Base-by-base conservation (phyloP, 495 filamentous ascomycete species). In the Talaromyces borbonicus region DNA sequence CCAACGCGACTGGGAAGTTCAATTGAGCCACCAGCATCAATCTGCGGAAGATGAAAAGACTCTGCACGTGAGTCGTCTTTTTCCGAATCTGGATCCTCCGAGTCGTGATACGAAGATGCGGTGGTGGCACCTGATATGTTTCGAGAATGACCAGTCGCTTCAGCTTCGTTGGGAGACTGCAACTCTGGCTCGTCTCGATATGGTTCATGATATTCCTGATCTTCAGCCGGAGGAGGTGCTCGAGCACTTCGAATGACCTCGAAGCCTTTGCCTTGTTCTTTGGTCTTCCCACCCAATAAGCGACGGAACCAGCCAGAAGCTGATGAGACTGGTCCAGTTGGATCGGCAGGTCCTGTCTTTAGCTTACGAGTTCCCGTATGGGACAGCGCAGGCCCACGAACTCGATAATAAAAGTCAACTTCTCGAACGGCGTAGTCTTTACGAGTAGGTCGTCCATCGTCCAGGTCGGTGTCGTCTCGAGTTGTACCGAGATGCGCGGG, bases 311-410 rank as follows among this genome's bases (percentile, higher is more conserved):
- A 98, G 1, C 87, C 87, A 2, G 85, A 81, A 1, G 92, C 90
- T 7, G 84, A 86, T 4, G 85, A 81, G 9, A 92, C 84, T 2
- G 90, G 89, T 0, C 87, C 83, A 26, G 90, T 94, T 5, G 92
- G 92, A 65, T 98, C 93, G 14, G 90, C 89, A 1, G 92, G 92
- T 0, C 92, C 93, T 3, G 92, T 98, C 54, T 89, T 87, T 42
- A 95, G 68, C 56, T 85, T 88, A 27, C 92, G 74, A 24, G 84
- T 85, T 3, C 84, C 86, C 11, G 73, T 79, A 40, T 84, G 82
- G 0, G 86, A 89, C 5, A 97, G 71, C 8, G 90, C 87, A n/a
- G 87, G 85, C 0, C 92, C 92, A 12, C 87, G 79, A 19, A 93
- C 82, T 11, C 89, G 84, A 59, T 97, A 96, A 57, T 95, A 95